Evolutionary conservation across 1,284 basidiomycete genomes (phyloP).

Genomic region (Trametes pubescens): DNA sequence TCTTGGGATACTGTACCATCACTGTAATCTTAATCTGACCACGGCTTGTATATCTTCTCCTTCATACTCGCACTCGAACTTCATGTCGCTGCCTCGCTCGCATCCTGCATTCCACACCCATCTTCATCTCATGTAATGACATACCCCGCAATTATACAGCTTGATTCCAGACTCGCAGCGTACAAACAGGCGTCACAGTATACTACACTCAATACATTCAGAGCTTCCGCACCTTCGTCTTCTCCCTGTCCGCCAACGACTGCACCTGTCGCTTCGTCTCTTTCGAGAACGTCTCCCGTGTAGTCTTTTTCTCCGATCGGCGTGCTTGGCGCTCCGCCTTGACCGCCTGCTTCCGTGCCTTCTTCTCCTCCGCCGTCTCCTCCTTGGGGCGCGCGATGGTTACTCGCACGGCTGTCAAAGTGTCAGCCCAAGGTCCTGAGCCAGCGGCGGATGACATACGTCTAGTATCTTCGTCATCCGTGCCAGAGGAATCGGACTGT

Average conservation of each 20-base stretch:
- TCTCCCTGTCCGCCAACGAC: slow-evolving; percentile 56
- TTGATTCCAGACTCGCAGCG: slow-evolving; percentile 13
- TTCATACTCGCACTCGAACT: neutral
- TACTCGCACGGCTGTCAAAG: slow-evolving; percentile 44
- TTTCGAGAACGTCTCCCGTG: slow-evolving; percentile 76
- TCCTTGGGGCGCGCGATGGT: slow-evolving; percentile 76
- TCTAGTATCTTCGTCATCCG: slow-evolving; percentile 46
- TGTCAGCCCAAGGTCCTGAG: neutral
- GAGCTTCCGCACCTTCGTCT: slow-evolving; percentile 43
- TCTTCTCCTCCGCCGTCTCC: slow-evolving; percentile 90
- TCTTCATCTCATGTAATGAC: slow-evolving; percentile 21
- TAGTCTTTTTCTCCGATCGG: slow-evolving; percentile 83
- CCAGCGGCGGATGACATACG: slow-evolving; percentile 33
- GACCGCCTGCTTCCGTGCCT: slow-evolving; percentile 86
- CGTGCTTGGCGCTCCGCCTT: slow-evolving; percentile 84
- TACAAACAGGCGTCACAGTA: slow-evolving; percentile 17
- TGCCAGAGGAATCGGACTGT: slow-evolving; percentile 31
- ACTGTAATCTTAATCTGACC: slow-evolving; percentile 14
- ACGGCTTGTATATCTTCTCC: slow-evolving; percentile 11
- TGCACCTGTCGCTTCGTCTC: slow-evolving; percentile 82
- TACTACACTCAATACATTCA: slow-evolving; percentile 29
- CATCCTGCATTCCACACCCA: slow-evolving; percentile 1
- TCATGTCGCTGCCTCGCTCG: slow-evolving; percentile 4
- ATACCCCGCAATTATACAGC: slow-evolving; percentile 27
- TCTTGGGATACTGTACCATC: slow-evolving; percentile 15